Conservation (phyloP, 106 monocot genomes). For the Chionographis japonica region DNA sequence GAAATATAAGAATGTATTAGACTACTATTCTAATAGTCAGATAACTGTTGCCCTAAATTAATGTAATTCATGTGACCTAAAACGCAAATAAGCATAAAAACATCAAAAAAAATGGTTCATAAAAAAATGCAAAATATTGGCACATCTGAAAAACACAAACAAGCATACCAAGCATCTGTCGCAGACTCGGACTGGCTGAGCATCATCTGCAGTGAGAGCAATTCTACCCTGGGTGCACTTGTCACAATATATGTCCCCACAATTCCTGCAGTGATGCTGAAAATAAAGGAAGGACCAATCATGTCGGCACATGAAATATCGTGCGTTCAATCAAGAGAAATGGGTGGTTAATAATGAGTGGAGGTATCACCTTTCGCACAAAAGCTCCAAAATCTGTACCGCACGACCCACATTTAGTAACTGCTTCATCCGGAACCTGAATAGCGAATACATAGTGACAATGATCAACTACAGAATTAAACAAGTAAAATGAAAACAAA, state of each 20-base stretch:
- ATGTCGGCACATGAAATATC: slow-evolving; percentile 8
- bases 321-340: neutral
- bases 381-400: slow-evolving; percentile 74
- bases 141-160: neutral
- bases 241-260: slow-evolving; percentile 97
- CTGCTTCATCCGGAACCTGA: slow-evolving; percentile 94
- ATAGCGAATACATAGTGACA: neutral
- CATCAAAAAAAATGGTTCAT: neutral
- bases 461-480: neutral
- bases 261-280: slow-evolving; percentile 96
- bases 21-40: no score
- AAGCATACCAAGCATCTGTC: slow-evolving; percentile 77
- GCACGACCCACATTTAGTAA: slow-evolving; percentile 75
- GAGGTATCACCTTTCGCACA: slow-evolving; percentile 56
- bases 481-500: neutral
- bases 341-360: neutral
- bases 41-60: no score
- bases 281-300: neutral
- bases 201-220: slow-evolving; percentile 81
- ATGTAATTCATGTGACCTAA: no score
- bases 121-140: slow-evolving; percentile 5
- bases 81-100: neutral
- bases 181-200: slow-evolving; percentile 80
- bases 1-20: no score
- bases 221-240: slow-evolving; percentile 90